Conservation (phyloP, 106 monocot species). For the Hemerocallis citrina region DNA sequence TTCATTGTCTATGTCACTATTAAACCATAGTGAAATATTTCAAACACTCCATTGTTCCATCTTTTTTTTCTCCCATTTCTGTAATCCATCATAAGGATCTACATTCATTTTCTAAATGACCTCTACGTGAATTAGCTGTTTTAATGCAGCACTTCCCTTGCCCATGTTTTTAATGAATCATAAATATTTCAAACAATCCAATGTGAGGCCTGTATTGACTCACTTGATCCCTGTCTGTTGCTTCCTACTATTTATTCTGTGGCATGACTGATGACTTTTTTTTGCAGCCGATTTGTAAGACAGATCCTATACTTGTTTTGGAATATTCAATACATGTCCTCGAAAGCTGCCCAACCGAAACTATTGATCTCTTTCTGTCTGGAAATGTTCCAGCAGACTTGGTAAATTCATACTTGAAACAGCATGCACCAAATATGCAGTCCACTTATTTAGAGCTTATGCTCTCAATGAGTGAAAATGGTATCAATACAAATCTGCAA, state of each 20-base stretch:
- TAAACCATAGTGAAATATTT: background rate
- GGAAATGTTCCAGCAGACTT: constrained; percentile 96
- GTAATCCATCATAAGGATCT: too few species aligned
- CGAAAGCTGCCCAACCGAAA: constrained; percentile 89
- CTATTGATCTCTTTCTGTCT: constrained; percentile 87
- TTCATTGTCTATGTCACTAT: background rate
- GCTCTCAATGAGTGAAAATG: constrained; percentile 83
- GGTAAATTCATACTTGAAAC: constrained; percentile 96
- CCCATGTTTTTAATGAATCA: too few species aligned
- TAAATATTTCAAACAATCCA: too few species aligned
- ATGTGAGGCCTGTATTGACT: too few species aligned
- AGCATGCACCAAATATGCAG: constrained; percentile 92
- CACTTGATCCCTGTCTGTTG: too few species aligned
- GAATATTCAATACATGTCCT: constrained; percentile 84
- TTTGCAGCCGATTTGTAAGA: constrained; percentile 86
- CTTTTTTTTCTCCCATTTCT: too few species aligned
- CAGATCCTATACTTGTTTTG: constrained; percentile 92
- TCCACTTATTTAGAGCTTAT: constrained; percentile 96
- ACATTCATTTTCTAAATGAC: too few species aligned
- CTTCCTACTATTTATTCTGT: background rate
- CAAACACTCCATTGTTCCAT: too few species aligned
- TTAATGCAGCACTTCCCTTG: too few species aligned
- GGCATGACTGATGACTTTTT: background rate
- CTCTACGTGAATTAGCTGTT: too few species aligned
- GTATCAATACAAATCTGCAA: constrained; percentile 71